A percentile compares a stretch with the other conserved stretches of the same genome.
Conservation (phyloP, 257 asterid genomes). For the Scutellaria galericulata region DNA sequence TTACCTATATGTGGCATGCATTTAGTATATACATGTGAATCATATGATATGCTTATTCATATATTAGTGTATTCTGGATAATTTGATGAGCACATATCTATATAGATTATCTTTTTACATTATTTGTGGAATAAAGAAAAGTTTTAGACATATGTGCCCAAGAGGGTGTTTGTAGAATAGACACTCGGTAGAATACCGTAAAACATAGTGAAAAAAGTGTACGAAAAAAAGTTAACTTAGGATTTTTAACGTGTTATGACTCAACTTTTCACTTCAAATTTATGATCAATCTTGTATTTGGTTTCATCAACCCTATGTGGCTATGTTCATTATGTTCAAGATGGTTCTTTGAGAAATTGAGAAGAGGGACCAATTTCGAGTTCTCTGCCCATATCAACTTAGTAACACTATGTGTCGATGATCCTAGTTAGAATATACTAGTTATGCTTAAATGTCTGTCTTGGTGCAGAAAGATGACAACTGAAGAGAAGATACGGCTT, state of each 20-base stretch:
- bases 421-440: not conserved
- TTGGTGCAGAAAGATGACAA: constrained; percentile 71
- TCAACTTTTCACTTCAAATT: not conserved
- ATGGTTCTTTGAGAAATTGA: not conserved
- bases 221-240: too few species aligned
- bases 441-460: not conserved
- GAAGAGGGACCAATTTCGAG: constrained; percentile 14
- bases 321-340: not conserved
- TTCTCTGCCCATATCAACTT: not conserved
- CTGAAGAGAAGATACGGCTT: constrained; percentile 81
- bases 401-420: not conserved
- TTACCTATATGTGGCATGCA: too few species aligned
- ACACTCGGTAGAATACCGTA: not conserved
- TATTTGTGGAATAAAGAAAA: not conserved
- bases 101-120: not conserved
- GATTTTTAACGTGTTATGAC: not conserved
- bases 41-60: not conserved
- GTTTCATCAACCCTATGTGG: too few species aligned
- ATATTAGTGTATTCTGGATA: not conserved
- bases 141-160: not conserved
- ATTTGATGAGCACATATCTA: not conserved
- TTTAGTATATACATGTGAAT: too few species aligned
- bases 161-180: constrained; percentile 3
- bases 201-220: not conserved
- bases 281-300: not conserved